Base-by-base conservation (phyloP, 1,284 basidiomycete genomes). In the Microbotryomycetes sp. region DNA sequence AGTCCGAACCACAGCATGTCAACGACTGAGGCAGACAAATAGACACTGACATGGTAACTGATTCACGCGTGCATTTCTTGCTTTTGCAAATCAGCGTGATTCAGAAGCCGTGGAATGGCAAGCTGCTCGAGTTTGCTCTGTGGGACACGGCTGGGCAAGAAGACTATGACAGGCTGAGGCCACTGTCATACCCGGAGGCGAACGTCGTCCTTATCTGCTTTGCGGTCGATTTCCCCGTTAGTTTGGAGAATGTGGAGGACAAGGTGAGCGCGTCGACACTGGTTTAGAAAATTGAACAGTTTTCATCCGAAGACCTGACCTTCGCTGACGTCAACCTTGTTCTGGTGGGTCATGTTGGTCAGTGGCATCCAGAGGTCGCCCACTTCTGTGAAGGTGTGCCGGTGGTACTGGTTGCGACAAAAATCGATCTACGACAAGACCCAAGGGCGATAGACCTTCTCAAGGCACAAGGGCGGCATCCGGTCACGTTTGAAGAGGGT, bases 101-200 rank as follows among this genome's bases (percentile, higher is more conserved):
- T 32, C 60, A 42, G 60, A 87, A 87, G 81, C 87, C 91, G 73
- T 89, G 26, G 15, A 89, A 91, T 73, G 87, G 87, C 70, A 92
- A 90, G 78, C 86, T 89, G 76, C 88, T 94, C 70, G 91, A 94
- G 77, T 81, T 94, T 68, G 90, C 91, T 30, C 80, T 94, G 67
- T 93, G 91, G 91, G 91, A 94, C 87, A 94, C 91, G 63, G 90
- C 91, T 28, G 91, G 91, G 60, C 90, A 93, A 77, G 91, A 93
- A 72, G 81, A 82, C 70, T 81, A 81, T 73, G 81, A 81, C 75
- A 78, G 78, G 54, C 49, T 70, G 22, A 60, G 69, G 45, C 74
- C 74, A 4, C 83, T 92, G 68, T 87, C 85, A 64, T 93, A 92
- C 79, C 90, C 89, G 46, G 90, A 93, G 79, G 89, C 89, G 25